Evolutionary conservation across 2,329 filamentous ascomycete species (phyloP), one percentile per base, ranked within the genome.

Genomic region (Neonectria neomacrospora): DNA sequence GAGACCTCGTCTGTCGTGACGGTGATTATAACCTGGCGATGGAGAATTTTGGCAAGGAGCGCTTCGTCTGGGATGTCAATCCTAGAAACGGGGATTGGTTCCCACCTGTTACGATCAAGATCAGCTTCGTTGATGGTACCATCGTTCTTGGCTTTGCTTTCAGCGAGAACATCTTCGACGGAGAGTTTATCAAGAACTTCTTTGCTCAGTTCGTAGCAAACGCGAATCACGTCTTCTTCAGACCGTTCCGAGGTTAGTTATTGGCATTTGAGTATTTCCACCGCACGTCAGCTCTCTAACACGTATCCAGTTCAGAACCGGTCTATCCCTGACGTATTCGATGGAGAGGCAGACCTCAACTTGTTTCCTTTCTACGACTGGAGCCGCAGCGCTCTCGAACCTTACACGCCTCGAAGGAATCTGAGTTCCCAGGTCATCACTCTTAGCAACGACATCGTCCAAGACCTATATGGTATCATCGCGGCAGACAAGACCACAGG

Each of bases 141-240:
- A 5, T 70, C 10, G 42, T 69, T 34, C 37, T 72, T 23, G 65
- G 65, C 3, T 72, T 71, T 51, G 52, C 67, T 4, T 63, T 72
- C 34, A 65, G 64, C 32, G 52, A 67, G 28, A 48, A 45, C 47
- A 54, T 71, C 2, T 72, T 71, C 23, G 70, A 72, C n/a, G 57
- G 42, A 12, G 55, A 63, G 30, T 67, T 59, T 16, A 67, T 70
- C 9, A 52, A 63, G n/a, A 67, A 69, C 44, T 71, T 71, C 62
- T 61, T 72, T 20, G 18, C 42, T 16, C 28, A 56, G 28, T 72
- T 69, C 23, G 32, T 65, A 11, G 47, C 22, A 32, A 63, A 57
- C 26, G 63, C 67, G 2, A 11, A 34, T 18, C 22, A 23, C 48
- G 10, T 14, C 22, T 12, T 39, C 18, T 10, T 26, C 5, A 44